Evolutionary conservation across 78 protist species (phyloP).

Genomic region (Dictyostelium discoideum): DNA sequence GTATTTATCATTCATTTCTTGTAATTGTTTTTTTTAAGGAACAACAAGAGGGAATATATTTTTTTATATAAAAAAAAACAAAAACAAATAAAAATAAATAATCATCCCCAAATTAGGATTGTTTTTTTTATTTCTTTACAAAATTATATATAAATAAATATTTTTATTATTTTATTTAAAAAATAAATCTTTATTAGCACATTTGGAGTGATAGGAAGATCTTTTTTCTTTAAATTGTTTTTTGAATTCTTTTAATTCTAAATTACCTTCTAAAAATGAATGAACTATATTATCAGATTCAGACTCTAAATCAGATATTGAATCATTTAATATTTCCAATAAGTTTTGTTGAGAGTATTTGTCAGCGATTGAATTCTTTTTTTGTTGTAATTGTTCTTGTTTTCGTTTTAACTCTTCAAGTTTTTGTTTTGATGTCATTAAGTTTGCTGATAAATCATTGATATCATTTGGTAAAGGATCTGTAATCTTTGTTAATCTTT

Average conservation of each 20-base stretch:
- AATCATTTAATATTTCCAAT: conserved; percentile 32
- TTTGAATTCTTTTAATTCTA: conserved; percentile 72
- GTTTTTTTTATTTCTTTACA: neutral
- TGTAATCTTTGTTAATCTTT: neutral
- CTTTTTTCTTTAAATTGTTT: conserved; percentile 66
- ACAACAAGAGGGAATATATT: too few relatives aligned
- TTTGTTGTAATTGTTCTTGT: neutral
- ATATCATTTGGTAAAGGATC: neutral
- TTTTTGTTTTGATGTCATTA: neutral
- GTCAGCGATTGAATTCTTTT: neutral
- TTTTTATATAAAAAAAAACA: too few relatives aligned
- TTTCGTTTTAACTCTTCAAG: neutral
- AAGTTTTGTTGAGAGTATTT: neutral
- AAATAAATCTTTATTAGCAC: conserved; percentile 33
- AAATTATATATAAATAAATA: neutral
- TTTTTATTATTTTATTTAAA: neutral
- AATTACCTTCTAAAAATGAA: conserved; percentile 37
- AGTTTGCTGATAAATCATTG: neutral
- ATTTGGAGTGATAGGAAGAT: conserved; percentile 42
- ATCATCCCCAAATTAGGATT: too few relatives aligned
- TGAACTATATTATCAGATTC: conserved; percentile 38
- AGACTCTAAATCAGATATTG: neutral
- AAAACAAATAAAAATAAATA: neutral
- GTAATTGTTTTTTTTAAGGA: too few relatives aligned
- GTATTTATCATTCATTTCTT: too few relatives aligned